Base-by-base conservation (phyloP, 352 stramenopile species). In the Pythium pectinolyticum region DNA sequence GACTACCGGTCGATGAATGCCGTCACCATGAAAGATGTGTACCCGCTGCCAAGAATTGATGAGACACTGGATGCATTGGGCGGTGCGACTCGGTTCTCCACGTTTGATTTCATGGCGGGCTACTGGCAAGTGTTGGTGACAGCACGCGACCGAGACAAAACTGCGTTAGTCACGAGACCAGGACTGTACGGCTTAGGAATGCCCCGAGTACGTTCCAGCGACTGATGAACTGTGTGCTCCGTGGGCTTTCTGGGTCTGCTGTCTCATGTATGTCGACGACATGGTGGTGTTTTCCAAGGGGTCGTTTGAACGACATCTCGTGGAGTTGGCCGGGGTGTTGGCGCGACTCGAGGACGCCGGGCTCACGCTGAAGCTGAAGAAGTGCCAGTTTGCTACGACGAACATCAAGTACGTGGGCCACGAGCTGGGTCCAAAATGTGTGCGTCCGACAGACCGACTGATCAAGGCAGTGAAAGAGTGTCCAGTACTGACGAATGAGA, bases 211-310 rank as follows among this genome's bases (percentile, higher is more conserved):
- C 67, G 1, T 77, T 77, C 31, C 61, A 77, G 19, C n/a, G 62
- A 0, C 47, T 76, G 17, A 73, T 73, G 69, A 47, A 76, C 17
- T 61, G 53, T 11, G 57, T 66, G 6, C 34, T 77, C 5, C 54
- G 70, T 0, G 61, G 62, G 4, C 17, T 76, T 52, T 61, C 35
- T 74, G 60, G 59, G 43, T 63, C n/a, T 69, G 43, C 14, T 73
- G 66, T 20, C 15, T 77, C 7, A 66, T 77, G 2, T 77, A 72
- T 10, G 24, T 77, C 2, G 62, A 77, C 31, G 69, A 77, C 24
- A 56, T 77, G 4, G 52, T 77, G 1, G 41, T 77, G 8, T 74
- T 59, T 35, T 65, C 58, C 0, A 69, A 72, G 22, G 66, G 63
- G 0, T 22, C 27, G 5, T 31, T 73, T 2, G 35, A 46, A 5